Evolutionary conservation across 306 rosid species (phyloP).

Genomic region (Astragalus glycyphyllos): DNA sequence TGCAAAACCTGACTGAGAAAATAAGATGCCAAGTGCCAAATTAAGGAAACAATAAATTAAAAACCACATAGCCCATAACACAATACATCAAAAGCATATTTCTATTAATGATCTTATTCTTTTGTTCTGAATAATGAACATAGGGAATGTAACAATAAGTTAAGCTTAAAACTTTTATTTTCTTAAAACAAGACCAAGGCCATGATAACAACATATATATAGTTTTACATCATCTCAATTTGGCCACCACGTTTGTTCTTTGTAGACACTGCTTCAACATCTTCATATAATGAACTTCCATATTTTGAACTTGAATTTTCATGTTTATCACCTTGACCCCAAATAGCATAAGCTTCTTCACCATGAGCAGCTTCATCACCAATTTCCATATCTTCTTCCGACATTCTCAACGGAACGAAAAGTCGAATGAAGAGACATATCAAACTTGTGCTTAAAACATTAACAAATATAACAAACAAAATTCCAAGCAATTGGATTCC

Average conservation of each 20-base stretch:
- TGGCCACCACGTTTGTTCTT: constrained; percentile 44
- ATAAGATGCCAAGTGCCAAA: background rate
- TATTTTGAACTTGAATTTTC: constrained; percentile 48
- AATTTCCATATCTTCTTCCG: constrained; percentile 60
- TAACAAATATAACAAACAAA: constrained; percentile 42
- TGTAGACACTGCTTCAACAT: constrained; percentile 40
- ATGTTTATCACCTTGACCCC: constrained; percentile 65
- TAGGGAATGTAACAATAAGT: constrained; percentile 7
- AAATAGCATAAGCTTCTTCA: constrained; percentile 62
- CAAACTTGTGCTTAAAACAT: constrained; percentile 48
- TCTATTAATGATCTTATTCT: constrained; percentile 14
- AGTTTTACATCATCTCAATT: constrained; percentile 46
- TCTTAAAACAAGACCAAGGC: constrained; percentile 12
- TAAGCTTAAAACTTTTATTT: constrained; percentile 7
- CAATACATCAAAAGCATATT: constrained; percentile 1
- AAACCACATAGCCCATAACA: background rate
- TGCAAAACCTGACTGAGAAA: background rate
- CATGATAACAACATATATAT: background rate
- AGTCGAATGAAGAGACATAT: constrained; percentile 46
- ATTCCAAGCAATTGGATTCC: constrained; percentile 47
- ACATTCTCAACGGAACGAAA: constrained; percentile 53
- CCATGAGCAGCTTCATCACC: constrained; percentile 70
- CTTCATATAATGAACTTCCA: constrained; percentile 52
- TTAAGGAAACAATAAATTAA: background rate
- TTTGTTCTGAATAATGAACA: constrained; percentile 34